phyloP scores from a whole-genome alignment of 1,284 basidiomycete species.

The Pulchroboletus neoregius region DNA sequence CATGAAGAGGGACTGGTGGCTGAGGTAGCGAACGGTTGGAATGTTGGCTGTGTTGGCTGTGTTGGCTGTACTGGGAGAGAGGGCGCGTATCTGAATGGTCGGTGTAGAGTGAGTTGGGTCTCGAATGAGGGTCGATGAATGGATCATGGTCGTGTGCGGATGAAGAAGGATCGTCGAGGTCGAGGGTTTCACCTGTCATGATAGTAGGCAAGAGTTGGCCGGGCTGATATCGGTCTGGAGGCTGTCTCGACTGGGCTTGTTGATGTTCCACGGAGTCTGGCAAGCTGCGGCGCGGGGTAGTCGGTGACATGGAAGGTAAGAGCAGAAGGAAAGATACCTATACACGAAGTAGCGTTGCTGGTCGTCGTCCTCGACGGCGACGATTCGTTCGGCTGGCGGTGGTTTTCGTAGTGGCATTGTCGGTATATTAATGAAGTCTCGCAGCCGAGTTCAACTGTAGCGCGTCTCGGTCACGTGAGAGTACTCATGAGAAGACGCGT shows the following conservation, averaged over 20 bases:
- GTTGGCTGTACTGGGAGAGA: conserved; percentile 29
- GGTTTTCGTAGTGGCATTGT: conserved; percentile 26
- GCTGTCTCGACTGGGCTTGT: conserved; percentile 9
- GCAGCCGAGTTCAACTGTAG: neutral
- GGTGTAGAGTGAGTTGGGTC: conserved; percentile 26
- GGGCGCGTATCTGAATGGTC: conserved; percentile 22
- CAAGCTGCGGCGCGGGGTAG: conserved; percentile 8
- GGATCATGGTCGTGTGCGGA: conserved; percentile 28
- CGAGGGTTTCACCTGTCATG: conserved; percentile 36
- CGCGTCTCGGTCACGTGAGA: conserved; percentile 28
- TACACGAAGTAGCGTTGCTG: conserved; percentile 3
- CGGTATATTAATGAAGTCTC: neutral
- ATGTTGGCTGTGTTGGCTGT: conserved; percentile 1
- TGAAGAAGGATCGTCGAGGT: conserved; percentile 29
- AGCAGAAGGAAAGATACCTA: conserved; percentile 1
- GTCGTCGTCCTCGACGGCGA: neutral
- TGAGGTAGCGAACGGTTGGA: conserved; percentile 26
- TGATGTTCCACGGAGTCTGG: conserved; percentile 6
- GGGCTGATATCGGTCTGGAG: conserved; percentile 34
- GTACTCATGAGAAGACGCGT: conserved; percentile 18
- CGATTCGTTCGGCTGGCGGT: conserved; percentile 11
- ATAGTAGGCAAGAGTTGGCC: conserved; percentile 35
- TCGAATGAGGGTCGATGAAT: conserved; percentile 24
- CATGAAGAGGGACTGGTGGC: conserved; percentile 17
- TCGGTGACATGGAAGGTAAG: neutral